Percentiles rank a stretch among this genome's conserved stretches.
These are phyloP conservation scores for Calendula officinalis DNA, from an alignment of 129 eudicot species.

Conservation along the genomic window DNA sequence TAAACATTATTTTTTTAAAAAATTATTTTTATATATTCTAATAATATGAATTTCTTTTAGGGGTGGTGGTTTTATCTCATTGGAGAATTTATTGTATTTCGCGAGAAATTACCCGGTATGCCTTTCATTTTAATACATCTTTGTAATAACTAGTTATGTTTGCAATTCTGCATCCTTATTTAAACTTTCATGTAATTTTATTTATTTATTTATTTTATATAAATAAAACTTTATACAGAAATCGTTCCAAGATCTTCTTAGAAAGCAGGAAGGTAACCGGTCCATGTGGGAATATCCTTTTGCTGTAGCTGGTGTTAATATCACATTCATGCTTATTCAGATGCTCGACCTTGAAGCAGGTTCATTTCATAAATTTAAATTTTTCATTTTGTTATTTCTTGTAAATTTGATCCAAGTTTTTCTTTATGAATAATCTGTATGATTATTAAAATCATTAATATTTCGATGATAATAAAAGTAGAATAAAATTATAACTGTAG, in stretches of 20 bases:
- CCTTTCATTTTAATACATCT: slow-evolving; percentile 23
- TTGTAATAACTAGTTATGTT: slow-evolving; percentile 4
- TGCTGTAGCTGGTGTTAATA: slow-evolving; percentile 99
- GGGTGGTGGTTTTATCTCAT: slow-evolving; percentile 98
- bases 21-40: slow-evolving; percentile 7
- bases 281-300: slow-evolving; percentile 99
- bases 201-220: background rate
- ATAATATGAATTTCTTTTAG: slow-evolving; percentile 38
- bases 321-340: slow-evolving; percentile 98
- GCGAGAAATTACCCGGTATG: slow-evolving; percentile 85
- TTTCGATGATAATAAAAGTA: no score
- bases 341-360: slow-evolving; percentile 99
- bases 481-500: background rate
- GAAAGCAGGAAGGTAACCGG: slow-evolving; percentile 85
- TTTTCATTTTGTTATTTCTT: background rate
- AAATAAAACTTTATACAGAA: slow-evolving; percentile 44
- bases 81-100: slow-evolving; percentile 89
- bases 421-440: no score
- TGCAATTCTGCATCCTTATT: background rate
- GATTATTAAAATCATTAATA: no score
- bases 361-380: slow-evolving; percentile 15
- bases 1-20: slow-evolving; percentile 17
- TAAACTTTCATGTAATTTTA: slow-evolving; percentile 1
- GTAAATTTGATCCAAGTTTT: no score
- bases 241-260: slow-evolving; percentile 91